Evolutionary conservation across 306 rosid species (phyloP).

Genomic region (Trifolium subterraneum): DNA sequence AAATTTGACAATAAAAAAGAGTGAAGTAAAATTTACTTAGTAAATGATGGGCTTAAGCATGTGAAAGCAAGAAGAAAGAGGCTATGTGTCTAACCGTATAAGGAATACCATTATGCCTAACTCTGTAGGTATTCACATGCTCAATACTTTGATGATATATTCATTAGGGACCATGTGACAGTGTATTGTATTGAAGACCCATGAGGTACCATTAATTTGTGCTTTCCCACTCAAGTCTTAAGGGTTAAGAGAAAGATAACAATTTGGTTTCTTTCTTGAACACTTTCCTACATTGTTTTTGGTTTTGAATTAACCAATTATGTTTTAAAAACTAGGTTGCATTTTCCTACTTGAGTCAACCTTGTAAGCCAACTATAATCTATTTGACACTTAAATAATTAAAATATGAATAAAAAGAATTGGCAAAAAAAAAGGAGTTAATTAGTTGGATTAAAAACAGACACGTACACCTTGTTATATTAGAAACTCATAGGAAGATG

Average conservation of each 20-base stretch:
- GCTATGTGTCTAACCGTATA: slow-evolving; percentile 47
- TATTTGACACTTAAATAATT: too few species aligned
- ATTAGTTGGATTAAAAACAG: too few species aligned
- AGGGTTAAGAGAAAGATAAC: slow-evolving; percentile 32
- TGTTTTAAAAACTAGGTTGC: too few species aligned
- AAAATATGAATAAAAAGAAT: too few species aligned
- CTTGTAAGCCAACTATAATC: too few species aligned
- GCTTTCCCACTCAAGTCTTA: slow-evolving; percentile 27
- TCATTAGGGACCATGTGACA: slow-evolving; percentile 50
- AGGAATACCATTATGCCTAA: slow-evolving; percentile 43
- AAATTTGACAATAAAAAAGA: not conserved
- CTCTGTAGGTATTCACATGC: slow-evolving; percentile 48
- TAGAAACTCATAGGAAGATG: too few species aligned
- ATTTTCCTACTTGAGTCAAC: too few species aligned
- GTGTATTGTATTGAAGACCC: slow-evolving; percentile 25
- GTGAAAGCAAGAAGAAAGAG: slow-evolving; percentile 44
- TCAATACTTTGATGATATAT: slow-evolving; percentile 40
- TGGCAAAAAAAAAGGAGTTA: too few species aligned
- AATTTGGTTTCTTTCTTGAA: not conserved
- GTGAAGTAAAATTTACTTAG: not conserved
- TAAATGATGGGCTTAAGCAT: slow-evolving; percentile 29
- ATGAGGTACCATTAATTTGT: slow-evolving; percentile 42
- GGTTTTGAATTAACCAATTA: too few species aligned
- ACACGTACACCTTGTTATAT: too few species aligned
- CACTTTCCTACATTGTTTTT: too few species aligned